Evolutionary conservation across 345 rosid species (phyloP), one percentile per base, ranked within the genome.

Genomic region (Populus davidiana): DNA sequence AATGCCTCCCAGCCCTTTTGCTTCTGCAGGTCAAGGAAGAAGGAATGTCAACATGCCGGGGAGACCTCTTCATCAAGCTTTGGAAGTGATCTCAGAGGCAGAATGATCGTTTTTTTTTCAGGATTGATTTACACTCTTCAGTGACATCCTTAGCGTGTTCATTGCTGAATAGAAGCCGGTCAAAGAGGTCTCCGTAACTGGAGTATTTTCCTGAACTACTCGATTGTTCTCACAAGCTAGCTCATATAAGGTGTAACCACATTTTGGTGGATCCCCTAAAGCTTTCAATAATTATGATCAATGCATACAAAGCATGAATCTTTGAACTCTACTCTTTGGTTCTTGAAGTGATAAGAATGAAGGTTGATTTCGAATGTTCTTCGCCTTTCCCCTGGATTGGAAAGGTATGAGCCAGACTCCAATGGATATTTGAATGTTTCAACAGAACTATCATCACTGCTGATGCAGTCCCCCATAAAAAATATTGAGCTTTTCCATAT

Each of bases 1-100:
- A 43, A 63, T 74, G 61, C 70, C 77, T 18, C 70, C 62, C 7
- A 74, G 47, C 20, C 77, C 77, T 27, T 74, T 74, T 41, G 41
- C 39, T 38, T 63, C 77, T 47, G 16, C 50, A 47, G 70, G 43
- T 44, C 11, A 41, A 21, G 16, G 18, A 31, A 71, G 43, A 50
- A 52, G 8, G 47, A 8, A 25, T 47, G 38, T 61, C 27, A 35
- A 27, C 3, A 23, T 41, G 77, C 77, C 73, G 27, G 56, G 77
- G 20, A 74, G 54, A 62, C 38, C 11, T 27, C 69, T 27, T 5
- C 56, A 27, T 52, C 77, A 8, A 2, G 36, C 62, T 36, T 17
- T 74, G 65, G 77, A 8, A 23, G 77, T 33, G 11, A 74, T 74
- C 50, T 29, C 52, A 1, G 77, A 74, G 63, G 21, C 16, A 25